A percentile compares a stretch with the other conserved stretches of the same genome.
phyloP scores from a whole-genome alignment of 1,139 yeast genomes.

The Dujonia santamariae region DNA sequence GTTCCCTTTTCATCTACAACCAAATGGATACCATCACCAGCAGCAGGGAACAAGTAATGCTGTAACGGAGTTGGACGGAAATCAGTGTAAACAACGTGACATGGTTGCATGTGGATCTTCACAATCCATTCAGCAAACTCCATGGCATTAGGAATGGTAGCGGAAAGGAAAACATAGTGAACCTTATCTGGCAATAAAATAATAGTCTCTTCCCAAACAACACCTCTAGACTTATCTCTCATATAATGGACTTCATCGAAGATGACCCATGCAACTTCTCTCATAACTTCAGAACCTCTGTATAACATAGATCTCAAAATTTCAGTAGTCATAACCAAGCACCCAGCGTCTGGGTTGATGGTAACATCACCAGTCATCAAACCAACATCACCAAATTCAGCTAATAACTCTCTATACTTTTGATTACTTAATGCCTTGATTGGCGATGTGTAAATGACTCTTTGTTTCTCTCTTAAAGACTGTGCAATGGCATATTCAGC shows the following conservation, averaged over 20 bases:
- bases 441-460: constrained; percentile 96
- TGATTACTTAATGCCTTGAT: constrained; percentile 96
- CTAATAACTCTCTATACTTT: constrained; percentile 87
- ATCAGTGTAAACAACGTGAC: constrained; percentile 97
- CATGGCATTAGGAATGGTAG: constrained; percentile 97
- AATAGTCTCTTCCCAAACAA: constrained; percentile 99
- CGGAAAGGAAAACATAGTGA: constrained; percentile 81
- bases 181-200: constrained; percentile 94
- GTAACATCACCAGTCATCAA: constrained; percentile 98
- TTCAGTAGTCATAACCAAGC: constrained; percentile 97
- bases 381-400: constrained; percentile 95
- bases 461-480: constrained; percentile 82
- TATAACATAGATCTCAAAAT: constrained; percentile 89
- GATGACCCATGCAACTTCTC: constrained; percentile 96
- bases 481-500: constrained; percentile 99
- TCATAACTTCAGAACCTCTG: constrained; percentile 90
- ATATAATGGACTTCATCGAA: constrained; percentile 96
- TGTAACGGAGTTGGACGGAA: constrained; percentile 98
- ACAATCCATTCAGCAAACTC: constrained; percentile 99
- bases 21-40: constrained; percentile 94
- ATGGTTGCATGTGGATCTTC: constrained; percentile 90
- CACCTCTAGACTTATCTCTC: constrained; percentile 96
- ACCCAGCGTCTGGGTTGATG: constrained; percentile 93
- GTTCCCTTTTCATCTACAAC: constrained; percentile 97
- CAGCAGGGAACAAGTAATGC: constrained; percentile 94